Evolutionary conservation across 225 moss, liverwort and hornwort genomes (phyloP).

Genomic region (Physcomitrellopsis africana): DNA sequence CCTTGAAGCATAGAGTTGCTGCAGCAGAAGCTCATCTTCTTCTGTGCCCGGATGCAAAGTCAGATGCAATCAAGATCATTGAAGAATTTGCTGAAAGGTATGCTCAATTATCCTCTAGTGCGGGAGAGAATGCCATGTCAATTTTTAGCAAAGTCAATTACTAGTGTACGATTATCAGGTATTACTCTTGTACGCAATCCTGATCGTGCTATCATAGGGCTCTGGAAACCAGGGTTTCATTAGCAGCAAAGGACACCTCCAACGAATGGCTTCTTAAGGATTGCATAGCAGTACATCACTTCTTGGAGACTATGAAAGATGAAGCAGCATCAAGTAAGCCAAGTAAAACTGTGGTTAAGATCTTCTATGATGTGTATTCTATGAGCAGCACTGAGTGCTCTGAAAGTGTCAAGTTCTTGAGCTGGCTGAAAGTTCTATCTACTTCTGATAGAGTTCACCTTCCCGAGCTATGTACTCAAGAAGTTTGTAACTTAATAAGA

Average conservation of each 20-base stretch:
- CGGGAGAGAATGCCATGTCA: constrained; percentile 14
- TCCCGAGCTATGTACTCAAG: neutral
- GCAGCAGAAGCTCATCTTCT: constrained; percentile 71
- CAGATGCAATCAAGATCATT: constrained; percentile 66
- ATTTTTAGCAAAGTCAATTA: neutral
- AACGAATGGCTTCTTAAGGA: constrained; percentile 71
- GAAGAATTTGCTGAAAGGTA: constrained; percentile 58
- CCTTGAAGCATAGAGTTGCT: constrained; percentile 78
- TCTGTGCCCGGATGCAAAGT: constrained; percentile 67
- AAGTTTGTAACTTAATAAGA: neutral
- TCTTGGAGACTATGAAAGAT: constrained; percentile 69
- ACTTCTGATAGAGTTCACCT: neutral
- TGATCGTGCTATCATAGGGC: neutral
- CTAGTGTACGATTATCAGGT: neutral
- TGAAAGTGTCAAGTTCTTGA: constrained; percentile 1
- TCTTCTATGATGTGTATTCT: neutral
- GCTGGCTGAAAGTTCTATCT: neutral
- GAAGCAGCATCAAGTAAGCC: constrained; percentile 63
- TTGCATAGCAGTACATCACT: constrained; percentile 67
- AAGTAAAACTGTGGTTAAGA: constrained; percentile 12
- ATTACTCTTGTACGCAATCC: neutral
- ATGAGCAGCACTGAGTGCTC: constrained; percentile 11
- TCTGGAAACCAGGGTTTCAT: constrained; percentile 29
- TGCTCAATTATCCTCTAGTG: neutral
- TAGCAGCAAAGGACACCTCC: constrained; percentile 32